These are phyloP conservation scores for Amanita muscaria DNA, from an alignment of 768 basidiomycete genomes.

Conservation along the genomic window DNA sequence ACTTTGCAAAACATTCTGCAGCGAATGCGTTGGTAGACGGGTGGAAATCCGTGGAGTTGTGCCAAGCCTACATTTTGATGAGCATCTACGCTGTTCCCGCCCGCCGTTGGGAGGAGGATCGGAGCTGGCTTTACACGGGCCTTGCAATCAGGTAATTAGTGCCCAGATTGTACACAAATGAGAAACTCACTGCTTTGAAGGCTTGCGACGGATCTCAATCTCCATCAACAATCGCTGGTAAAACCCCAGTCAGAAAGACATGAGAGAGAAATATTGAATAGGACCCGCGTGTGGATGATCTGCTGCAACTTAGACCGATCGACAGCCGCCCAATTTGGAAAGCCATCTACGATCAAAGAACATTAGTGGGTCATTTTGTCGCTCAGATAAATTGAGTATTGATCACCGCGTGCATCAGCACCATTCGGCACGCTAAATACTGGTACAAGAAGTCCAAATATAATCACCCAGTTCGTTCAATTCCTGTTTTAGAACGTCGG, in stretches of 20 bases:
- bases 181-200: slow-evolving; percentile 24
- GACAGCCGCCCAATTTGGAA: slow-evolving; percentile 82
- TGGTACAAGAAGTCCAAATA: slow-evolving; percentile 70
- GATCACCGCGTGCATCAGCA: slow-evolving; percentile 24
- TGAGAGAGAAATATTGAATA: slow-evolving; percentile 78
- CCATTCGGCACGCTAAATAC: slow-evolving; percentile 60
- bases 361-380: slow-evolving; percentile 49
- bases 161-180: neutral
- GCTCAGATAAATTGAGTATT: neutral
- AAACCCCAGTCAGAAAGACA: slow-evolving; percentile 66
- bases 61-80: slow-evolving; percentile 89
- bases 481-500: neutral
- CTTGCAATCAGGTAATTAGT: slow-evolving; percentile 61
- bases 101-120: slow-evolving; percentile 81
- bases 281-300: slow-evolving; percentile 83
- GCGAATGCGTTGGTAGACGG: slow-evolving; percentile 75
- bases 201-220: slow-evolving; percentile 83
- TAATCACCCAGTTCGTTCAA: slow-evolving; percentile 40
- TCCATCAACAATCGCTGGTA: slow-evolving; percentile 56
- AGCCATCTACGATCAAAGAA: slow-evolving; percentile 82
- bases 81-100: slow-evolving; percentile 75
- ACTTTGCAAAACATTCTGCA: slow-evolving; percentile 77
- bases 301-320: slow-evolving; percentile 87
- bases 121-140: slow-evolving; percentile 85
- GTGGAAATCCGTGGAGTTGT: slow-evolving; percentile 80